These are phyloP conservation scores for Gossypium schwendimanii DNA, from an alignment of 441 rosid species.

Conservation along the genomic window DNA sequence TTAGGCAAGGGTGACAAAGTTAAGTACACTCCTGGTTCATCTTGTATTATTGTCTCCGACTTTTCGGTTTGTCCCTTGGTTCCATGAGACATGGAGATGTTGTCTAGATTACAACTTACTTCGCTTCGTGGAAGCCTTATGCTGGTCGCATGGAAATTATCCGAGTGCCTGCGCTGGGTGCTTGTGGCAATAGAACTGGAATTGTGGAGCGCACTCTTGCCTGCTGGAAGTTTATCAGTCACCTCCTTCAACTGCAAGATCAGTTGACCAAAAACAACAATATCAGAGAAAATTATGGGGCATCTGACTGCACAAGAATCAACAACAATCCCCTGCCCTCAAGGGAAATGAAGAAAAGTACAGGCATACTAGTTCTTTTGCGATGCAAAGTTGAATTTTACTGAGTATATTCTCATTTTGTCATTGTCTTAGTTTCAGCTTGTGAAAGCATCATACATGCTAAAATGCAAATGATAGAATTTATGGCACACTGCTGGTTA, in stretches of 20 bases:
- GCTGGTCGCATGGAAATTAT: constrained; percentile 28
- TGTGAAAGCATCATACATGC: neutral
- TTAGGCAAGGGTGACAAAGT: constrained; percentile 52
- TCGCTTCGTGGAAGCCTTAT: constrained; percentile 33
- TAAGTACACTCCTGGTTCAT: constrained; percentile 74
- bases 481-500: neutral
- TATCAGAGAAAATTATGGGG: constrained; percentile 2
- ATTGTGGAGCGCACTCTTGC: constrained; percentile 22
- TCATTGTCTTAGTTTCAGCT: neutral
- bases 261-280: neutral
- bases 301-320: neutral
- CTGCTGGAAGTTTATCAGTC: constrained; percentile 42
- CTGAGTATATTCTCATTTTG: neutral
- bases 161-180: constrained; percentile 18
- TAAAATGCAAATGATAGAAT: neutral
- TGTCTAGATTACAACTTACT: constrained; percentile 23
- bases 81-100: constrained; percentile 27
- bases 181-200: constrained; percentile 24
- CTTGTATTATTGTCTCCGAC: constrained; percentile 55
- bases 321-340: neutral
- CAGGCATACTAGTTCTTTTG: neutral
- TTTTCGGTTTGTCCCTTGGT: constrained; percentile 38
- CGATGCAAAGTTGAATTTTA: neutral
- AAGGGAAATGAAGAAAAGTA: neutral
- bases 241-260: constrained; percentile 59